A percentile compares a stretch with the other conserved stretches of the same genome.
These are phyloP conservation scores for Malus domestica DNA, from an alignment of 306 rosid genomes.

Conservation along the genomic window ASM211411v1 NC_041801.1:20413501-20414000, in stretches of 20 bases:
- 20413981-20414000: too few species aligned
- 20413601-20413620: neutral
- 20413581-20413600: conserved; percentile 4
- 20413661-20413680: neutral
- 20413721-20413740: neutral
- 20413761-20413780: neutral
- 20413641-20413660: neutral
- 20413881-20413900: neutral
- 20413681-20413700: neutral
- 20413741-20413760: neutral
- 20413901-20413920: neutral
- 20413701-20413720: neutral
- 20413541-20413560: neutral
- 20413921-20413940: neutral
- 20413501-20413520: neutral
- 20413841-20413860: neutral
- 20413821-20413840: neutral
- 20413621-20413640: neutral
- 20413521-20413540: neutral
- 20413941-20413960: neutral
- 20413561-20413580: neutral
- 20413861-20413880: neutral
- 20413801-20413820: neutral
- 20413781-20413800: neutral
- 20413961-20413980: neutral